A percentile compares a stretch with the other conserved stretches of the same genome.
Evolutionary conservation across 345 rosid genomes (phyloP).

Genomic region (Chamaenerion angustifolium): DNA sequence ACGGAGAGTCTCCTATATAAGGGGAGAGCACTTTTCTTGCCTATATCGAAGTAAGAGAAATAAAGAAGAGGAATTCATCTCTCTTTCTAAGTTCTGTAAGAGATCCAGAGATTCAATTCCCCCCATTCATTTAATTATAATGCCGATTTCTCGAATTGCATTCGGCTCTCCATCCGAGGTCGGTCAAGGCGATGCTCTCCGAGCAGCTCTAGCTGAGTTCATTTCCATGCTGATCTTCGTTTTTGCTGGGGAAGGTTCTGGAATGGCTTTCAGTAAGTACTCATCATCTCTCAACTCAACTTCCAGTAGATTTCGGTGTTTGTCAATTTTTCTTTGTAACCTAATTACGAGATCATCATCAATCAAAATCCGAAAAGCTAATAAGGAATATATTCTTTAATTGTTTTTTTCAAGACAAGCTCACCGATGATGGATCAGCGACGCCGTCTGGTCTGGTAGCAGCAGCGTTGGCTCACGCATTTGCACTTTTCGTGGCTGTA

Average conservation of each 20-base stretch:
- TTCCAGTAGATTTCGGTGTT: no score
- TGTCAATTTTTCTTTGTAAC: no score
- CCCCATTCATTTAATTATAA: no score
- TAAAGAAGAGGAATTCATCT: no score
- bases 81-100: no score
- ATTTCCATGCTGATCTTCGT: conserved; percentile 60
- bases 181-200: conserved; percentile 34
- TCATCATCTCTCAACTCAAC: no score
- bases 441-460: conserved; percentile 54
- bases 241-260: conserved; percentile 62
- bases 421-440: conserved; percentile 27
- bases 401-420: conserved; percentile 20
- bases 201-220: conserved; percentile 54
- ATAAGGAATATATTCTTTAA: no score
- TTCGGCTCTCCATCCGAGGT: conserved; percentile 37
- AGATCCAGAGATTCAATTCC: no score
- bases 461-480: conserved; percentile 42
- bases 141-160: conserved; percentile 38
- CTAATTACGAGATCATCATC: no score
- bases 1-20: conserved; percentile 12
- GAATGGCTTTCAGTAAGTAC: conserved; percentile 50
- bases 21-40: neutral
- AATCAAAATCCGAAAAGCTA: no score
- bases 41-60: no score
- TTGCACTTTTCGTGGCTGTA: conserved; percentile 51